phyloP scores from a whole-genome alignment of 192 early-diverging fungal species.

The Coemansia sp. region DNA sequence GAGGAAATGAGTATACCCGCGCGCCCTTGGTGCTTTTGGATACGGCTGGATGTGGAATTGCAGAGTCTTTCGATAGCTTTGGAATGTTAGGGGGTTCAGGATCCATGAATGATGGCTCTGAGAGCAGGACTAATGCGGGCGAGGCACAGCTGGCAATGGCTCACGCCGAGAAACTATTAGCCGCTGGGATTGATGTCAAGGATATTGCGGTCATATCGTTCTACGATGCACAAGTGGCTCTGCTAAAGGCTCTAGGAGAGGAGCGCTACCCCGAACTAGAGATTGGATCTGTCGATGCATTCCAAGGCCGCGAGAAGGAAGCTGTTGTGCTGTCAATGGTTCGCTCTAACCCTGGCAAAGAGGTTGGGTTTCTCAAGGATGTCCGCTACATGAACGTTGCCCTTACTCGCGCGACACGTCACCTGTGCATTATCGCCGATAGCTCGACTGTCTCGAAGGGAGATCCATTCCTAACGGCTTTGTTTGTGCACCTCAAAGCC shows the following conservation, averaged over 20 bases:
- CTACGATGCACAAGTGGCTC: conserved; percentile 71
- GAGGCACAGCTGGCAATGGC: conserved; percentile 67
- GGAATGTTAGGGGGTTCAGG: not conserved
- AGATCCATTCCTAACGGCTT: not conserved
- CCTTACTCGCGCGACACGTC: conserved; percentile 58
- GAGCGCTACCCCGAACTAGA: conserved; percentile 63
- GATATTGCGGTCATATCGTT: conserved; percentile 83
- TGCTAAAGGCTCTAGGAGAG: not conserved
- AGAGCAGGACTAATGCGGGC: conserved; percentile 67
- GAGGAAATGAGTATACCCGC: conserved; percentile 62
- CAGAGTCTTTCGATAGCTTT: not conserved
- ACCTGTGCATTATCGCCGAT: not conserved
- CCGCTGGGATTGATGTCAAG: conserved; percentile 59
- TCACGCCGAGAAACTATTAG: conserved; percentile 64
- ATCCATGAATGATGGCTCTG: conserved; percentile 9
- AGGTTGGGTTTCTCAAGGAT: conserved; percentile 82
- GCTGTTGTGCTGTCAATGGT: conserved; percentile 79
- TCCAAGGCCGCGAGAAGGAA: conserved; percentile 88
- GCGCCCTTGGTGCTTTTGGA: conserved; percentile 71
- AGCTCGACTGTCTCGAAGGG: not conserved
- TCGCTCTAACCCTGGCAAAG: conserved; percentile 68
- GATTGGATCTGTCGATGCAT: conserved; percentile 78
- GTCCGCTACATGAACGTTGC: conserved; percentile 81
- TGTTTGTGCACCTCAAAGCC: not conserved
- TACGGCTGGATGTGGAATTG: conserved; percentile 36